Conservation (phyloP, 2,329 filamentous ascomycete species). For the Akanthomyces muscarius region DNA sequence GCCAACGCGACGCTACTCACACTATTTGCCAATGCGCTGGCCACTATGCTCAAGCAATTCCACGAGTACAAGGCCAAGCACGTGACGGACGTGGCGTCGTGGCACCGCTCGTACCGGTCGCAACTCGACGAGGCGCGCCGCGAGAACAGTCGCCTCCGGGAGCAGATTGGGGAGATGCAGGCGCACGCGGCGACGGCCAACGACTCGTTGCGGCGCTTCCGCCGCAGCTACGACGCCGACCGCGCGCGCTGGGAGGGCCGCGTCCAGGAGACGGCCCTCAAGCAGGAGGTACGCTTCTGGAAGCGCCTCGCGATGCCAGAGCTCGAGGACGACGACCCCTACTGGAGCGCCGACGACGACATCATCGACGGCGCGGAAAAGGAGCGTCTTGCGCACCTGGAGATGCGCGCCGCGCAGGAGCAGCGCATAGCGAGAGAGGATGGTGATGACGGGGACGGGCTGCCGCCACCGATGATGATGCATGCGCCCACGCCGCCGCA, state of each 20-base stretch:
- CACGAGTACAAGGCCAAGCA: slow-evolving; percentile 64
- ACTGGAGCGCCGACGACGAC: slow-evolving; percentile 63
- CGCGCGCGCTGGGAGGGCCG: slow-evolving; percentile 49
- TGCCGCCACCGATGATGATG: slow-evolving; percentile 5
- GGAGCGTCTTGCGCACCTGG: slow-evolving; percentile 48
- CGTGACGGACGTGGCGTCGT: slow-evolving; percentile 56
- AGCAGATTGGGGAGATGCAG: slow-evolving; percentile 66
- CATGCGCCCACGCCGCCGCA: slow-evolving; percentile 22
- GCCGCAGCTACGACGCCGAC: slow-evolving; percentile 54
- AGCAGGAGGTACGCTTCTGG: slow-evolving; percentile 62
- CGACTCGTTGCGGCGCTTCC: slow-evolving; percentile 53
- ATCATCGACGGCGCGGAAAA: slow-evolving; percentile 59
- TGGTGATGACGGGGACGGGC: slow-evolving; percentile 28
- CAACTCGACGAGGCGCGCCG: slow-evolving; percentile 63
- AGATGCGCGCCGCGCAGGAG: slow-evolving; percentile 41
- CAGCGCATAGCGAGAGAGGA: slow-evolving; percentile 28
- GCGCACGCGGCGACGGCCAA: slow-evolving; percentile 56
- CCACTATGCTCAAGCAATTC: slow-evolving; percentile 58
- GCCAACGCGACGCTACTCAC: slow-evolving; percentile 56
- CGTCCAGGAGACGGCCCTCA: slow-evolving; percentile 48
- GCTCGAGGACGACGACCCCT: slow-evolving; percentile 55
- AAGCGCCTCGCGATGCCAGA: slow-evolving; percentile 63
- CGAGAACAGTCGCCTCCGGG: slow-evolving; percentile 59
- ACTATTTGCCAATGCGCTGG: slow-evolving; percentile 55
- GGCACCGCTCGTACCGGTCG: slow-evolving; percentile 61